Conservation (phyloP, 495 filamentous ascomycete species). For the Lasiosphaeria miniovina region DNA sequence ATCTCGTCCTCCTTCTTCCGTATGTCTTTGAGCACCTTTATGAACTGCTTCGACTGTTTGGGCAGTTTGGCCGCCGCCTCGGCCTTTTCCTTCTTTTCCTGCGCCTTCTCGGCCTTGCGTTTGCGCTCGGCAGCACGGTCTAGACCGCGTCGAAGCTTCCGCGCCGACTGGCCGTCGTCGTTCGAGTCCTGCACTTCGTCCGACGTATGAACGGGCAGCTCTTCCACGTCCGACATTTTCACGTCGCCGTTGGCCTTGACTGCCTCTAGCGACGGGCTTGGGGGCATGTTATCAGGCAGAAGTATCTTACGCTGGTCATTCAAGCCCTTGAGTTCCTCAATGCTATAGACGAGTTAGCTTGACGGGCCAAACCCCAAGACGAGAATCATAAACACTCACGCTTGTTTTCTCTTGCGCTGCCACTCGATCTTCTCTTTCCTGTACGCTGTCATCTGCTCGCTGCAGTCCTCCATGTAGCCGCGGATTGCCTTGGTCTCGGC, state of each 20-base stretch:
- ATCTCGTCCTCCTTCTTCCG: constrained; percentile 78
- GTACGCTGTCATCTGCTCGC: constrained; percentile 85
- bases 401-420: constrained; percentile 75
- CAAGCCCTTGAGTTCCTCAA: constrained; percentile 78
- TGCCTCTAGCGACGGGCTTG: constrained; percentile 56
- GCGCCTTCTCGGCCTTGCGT: constrained; percentile 78
- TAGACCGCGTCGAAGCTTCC: constrained; percentile 71
- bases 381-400: constrained; percentile 56
- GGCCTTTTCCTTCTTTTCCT: constrained; percentile 72
- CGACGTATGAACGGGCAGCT: constrained; percentile 45
- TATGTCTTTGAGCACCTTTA: constrained; percentile 82
- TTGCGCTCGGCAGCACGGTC: constrained; percentile 77
- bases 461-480: constrained; percentile 85
- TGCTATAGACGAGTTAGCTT: constrained; percentile 44
- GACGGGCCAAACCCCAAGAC: constrained; percentile 7
- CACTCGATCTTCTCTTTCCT: constrained; percentile 93
- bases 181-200: constrained; percentile 57
- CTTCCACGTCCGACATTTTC: constrained; percentile 63
- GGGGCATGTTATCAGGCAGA: constrained; percentile 71
- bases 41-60: constrained; percentile 80
- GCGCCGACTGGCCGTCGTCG: constrained; percentile 66
- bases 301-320: constrained; percentile 85
- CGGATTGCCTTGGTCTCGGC: constrained; percentile 80
- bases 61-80: constrained; percentile 79
- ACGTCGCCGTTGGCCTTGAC: constrained; percentile 51